Conservation (phyloP, 1,284 basidiomycete species). For the Cutaneotrichosporon curvatum region DNA sequence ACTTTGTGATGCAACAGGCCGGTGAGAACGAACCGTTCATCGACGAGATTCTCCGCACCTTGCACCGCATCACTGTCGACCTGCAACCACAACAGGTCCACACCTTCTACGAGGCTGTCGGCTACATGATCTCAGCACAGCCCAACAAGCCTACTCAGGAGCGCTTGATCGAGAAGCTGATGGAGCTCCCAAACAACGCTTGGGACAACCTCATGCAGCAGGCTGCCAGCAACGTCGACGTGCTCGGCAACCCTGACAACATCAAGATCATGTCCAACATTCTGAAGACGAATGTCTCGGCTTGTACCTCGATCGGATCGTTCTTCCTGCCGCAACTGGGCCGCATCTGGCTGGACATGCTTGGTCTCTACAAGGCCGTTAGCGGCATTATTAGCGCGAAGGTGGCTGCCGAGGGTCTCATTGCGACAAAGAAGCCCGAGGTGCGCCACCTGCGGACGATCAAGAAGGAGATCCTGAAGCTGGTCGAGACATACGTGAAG, state of each 20-base stretch:
- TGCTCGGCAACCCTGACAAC: slow-evolving; percentile 83
- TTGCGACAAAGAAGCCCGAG: slow-evolving; percentile 97
- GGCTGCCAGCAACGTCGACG: slow-evolving; percentile 87
- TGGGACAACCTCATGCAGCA: slow-evolving; percentile 98
- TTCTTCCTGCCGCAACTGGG: slow-evolving; percentile 97
- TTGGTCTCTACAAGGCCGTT: slow-evolving; percentile 95
- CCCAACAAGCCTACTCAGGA: slow-evolving; percentile 97
- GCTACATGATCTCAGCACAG: slow-evolving; percentile 99
- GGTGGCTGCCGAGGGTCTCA: slow-evolving; percentile 73
- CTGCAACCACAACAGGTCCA: slow-evolving; percentile 92
- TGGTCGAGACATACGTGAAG: slow-evolving; percentile 96
- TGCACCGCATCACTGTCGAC: slow-evolving; percentile 93
- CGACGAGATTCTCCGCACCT: slow-evolving; percentile 86
- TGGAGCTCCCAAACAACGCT: slow-evolving; percentile 96
- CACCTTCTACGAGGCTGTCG: slow-evolving; percentile 96
- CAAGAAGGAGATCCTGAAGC: slow-evolving; percentile 95
- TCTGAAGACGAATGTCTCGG: slow-evolving; percentile 96
- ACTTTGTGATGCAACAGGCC: slow-evolving; percentile 98
- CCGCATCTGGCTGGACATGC: slow-evolving; percentile 95
- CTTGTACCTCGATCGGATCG: slow-evolving; percentile 92
- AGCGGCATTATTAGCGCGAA: slow-evolving; percentile 96
- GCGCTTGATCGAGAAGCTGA: slow-evolving; percentile 86
- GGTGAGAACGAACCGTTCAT: slow-evolving; percentile 97
- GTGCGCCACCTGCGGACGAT: slow-evolving; percentile 90
- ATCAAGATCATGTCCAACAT: slow-evolving; percentile 97